These are phyloP conservation scores for Talaromyces trachyspermus DNA, from an alignment of 495 filamentous ascomycete genomes.

Conservation along the genomic window DNA sequence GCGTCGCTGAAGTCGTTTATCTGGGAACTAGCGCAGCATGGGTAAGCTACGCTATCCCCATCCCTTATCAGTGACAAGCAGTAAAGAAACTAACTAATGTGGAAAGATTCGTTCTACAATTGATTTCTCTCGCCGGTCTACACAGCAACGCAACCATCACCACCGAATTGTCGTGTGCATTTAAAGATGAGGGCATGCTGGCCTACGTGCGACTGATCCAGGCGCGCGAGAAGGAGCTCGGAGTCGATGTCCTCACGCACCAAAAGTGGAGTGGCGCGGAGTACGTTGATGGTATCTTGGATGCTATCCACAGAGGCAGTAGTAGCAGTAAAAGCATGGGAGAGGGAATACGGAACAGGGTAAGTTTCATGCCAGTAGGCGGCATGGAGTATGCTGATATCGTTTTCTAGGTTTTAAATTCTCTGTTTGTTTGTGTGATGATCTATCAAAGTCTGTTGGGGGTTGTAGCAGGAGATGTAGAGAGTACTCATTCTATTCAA, in stretches of 20 bases:
- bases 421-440: too few relatives aligned
- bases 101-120: slow-evolving; percentile 78
- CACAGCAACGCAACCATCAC: slow-evolving; percentile 86
- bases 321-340: slow-evolving; percentile 77
- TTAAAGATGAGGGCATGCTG: slow-evolving; percentile 88
- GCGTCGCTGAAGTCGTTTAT: slow-evolving; percentile 77
- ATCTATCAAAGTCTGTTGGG: too few relatives aligned
- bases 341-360: slow-evolving; percentile 69
- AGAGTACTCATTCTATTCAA: too few relatives aligned
- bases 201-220: slow-evolving; percentile 93
- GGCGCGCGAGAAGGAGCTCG: slow-evolving; percentile 79
- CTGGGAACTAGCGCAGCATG: slow-evolving; percentile 90
- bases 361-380: too few relatives aligned
- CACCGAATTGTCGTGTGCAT: slow-evolving; percentile 70
- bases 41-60: slow-evolving; percentile 29
- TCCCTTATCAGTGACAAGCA: background rate
- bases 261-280: slow-evolving; percentile 95
- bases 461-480: too few relatives aligned
- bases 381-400: too few relatives aligned
- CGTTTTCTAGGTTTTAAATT: too few relatives aligned
- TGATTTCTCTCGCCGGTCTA: slow-evolving; percentile 84
- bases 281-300: slow-evolving; percentile 93
- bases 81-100: background rate
- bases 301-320: slow-evolving; percentile 86
- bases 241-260: slow-evolving; percentile 94